These are phyloP conservation scores for Hansfordia pulvinata DNA, from an alignment of 2,329 filamentous ascomycete species.

Conservation along the genomic window DNA sequence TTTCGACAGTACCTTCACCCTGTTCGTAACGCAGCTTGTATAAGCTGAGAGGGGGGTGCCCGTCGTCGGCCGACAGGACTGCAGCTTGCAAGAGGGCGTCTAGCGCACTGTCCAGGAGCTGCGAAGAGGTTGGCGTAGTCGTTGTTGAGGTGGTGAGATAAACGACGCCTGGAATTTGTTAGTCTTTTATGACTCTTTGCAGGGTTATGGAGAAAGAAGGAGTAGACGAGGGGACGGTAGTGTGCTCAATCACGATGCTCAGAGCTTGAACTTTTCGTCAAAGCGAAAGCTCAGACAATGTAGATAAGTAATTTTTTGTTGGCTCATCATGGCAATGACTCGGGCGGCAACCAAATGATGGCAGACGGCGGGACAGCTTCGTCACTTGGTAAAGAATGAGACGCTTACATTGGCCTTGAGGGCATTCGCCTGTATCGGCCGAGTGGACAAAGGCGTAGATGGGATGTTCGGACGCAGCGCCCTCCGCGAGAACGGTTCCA, in stretches of 20 bases:
- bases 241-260: slow-evolving; percentile 73
- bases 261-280: slow-evolving; percentile 75
- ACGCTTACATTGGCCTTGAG: slow-evolving; percentile 75
- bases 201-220: slow-evolving; percentile 4
- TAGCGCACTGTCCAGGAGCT: slow-evolving; percentile 25
- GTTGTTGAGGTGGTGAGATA: slow-evolving; percentile 25
- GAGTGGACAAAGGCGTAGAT: slow-evolving; percentile 62
- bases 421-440: slow-evolving; percentile 87
- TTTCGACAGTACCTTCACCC: slow-evolving; percentile 13
- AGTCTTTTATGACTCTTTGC: slow-evolving; percentile 12
- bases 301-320: slow-evolving; percentile 96
- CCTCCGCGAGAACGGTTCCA: slow-evolving; percentile 24
- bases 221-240: slow-evolving; percentile 7
- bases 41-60: slow-evolving; percentile 24
- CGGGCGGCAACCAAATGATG: slow-evolving; percentile 8
- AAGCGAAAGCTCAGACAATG: slow-evolving; percentile 88
- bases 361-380: slow-evolving; percentile 7
- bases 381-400: too few species aligned
- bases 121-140: slow-evolving; percentile 20
- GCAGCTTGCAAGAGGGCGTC: slow-evolving; percentile 22
- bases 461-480: slow-evolving; percentile 25
- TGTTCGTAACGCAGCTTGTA: slow-evolving; percentile 46
- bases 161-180: slow-evolving; percentile 17
- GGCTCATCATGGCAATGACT: slow-evolving; percentile 66
- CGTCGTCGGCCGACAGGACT: slow-evolving; percentile 11